Conservation (phyloP, 2,329 filamentous ascomycete species). For the Aspergillus awamori region DNA sequence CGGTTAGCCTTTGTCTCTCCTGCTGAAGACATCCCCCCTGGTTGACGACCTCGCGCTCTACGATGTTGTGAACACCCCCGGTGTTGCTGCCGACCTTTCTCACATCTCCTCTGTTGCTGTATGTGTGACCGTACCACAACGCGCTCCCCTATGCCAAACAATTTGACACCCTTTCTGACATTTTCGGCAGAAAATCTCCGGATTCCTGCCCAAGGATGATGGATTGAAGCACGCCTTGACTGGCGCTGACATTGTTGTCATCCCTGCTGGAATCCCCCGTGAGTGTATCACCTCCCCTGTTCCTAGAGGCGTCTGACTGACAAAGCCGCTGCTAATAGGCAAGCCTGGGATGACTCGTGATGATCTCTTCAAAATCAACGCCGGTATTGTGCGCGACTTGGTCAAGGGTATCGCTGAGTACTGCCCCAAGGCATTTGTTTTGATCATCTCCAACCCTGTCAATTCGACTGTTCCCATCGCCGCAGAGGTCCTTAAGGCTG, state of each 20-base stretch:
- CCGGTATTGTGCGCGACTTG: constrained; percentile 92
- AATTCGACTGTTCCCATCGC: constrained; percentile 99
- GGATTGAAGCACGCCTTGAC: constrained; percentile 87
- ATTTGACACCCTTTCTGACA: neutral
- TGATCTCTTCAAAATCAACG: constrained; percentile 99
- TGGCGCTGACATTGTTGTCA: constrained; percentile 93
- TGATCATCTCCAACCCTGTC: constrained; percentile 99
- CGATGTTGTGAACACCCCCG: constrained; percentile 98
- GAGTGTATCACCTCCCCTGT: constrained; percentile 44
- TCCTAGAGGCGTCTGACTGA: constrained; percentile 23
- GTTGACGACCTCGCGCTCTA: constrained; percentile 94
- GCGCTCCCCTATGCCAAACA: neutral
- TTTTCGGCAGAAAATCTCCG: constrained; percentile 72
- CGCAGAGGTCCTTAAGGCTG: constrained; percentile 92
- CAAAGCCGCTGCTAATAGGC: constrained; percentile 56
- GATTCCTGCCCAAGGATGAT: constrained; percentile 82
- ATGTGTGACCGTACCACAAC: constrained; percentile 46
- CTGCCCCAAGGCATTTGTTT: constrained; percentile 88
- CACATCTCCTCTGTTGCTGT: constrained; percentile 92
- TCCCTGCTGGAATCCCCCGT: constrained; percentile 98
- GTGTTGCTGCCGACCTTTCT: constrained; percentile 92
- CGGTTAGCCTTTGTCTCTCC: constrained; percentile 84
- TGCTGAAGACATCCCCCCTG: constrained; percentile 86
- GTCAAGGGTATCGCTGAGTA: constrained; percentile 85
- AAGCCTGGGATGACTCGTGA: constrained; percentile 99